These are phyloP conservation scores for Silene latifolia DNA, from an alignment of 148 eudicot species.

Conservation along the genomic window DNA sequence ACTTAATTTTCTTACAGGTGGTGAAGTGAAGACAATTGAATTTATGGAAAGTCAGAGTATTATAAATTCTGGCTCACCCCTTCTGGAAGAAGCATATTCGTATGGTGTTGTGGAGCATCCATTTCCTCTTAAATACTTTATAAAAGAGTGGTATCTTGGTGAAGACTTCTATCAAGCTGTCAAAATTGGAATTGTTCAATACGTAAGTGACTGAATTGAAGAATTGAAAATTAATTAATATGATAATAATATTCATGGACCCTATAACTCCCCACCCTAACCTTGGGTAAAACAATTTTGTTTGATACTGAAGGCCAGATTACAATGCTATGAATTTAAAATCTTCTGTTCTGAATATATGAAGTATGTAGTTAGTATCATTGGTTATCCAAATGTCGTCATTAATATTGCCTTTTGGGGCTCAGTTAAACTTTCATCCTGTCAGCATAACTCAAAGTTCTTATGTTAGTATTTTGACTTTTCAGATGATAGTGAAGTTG, in stretches of 20 bases:
- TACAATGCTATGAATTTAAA: too few species aligned
- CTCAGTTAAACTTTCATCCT: background rate
- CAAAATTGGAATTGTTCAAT: constrained; percentile 97
- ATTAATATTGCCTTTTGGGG: background rate
- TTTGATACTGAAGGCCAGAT: too few species aligned
- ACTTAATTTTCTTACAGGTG: constrained; percentile 45
- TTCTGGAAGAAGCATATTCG: constrained; percentile 79
- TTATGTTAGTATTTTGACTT: constrained; percentile 24
- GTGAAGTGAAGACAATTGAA: constrained; percentile 82
- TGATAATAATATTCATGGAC: background rate
- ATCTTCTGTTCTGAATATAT: background rate
- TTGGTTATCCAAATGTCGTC: background rate
- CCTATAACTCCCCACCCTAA: background rate
- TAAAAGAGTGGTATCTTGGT: constrained; percentile 92
- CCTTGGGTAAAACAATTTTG: too few species aligned
- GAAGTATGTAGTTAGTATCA: background rate
- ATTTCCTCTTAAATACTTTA: constrained; percentile 71
- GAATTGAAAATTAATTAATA: background rate
- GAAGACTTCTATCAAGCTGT: constrained; percentile 90
- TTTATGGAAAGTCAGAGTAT: constrained; percentile 73
- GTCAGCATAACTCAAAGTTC: background rate
- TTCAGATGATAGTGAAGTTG: constrained; percentile 93
- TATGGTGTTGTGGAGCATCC: constrained; percentile 96
- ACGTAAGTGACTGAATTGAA: constrained; percentile 52
- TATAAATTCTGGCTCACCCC: constrained; percentile 60